Percentiles rank a stretch among this genome's conserved stretches.
These are phyloP conservation scores for Solanum ossicruentum DNA, from an alignment of 257 asterid species.

Conservation along the genomic window DNA sequence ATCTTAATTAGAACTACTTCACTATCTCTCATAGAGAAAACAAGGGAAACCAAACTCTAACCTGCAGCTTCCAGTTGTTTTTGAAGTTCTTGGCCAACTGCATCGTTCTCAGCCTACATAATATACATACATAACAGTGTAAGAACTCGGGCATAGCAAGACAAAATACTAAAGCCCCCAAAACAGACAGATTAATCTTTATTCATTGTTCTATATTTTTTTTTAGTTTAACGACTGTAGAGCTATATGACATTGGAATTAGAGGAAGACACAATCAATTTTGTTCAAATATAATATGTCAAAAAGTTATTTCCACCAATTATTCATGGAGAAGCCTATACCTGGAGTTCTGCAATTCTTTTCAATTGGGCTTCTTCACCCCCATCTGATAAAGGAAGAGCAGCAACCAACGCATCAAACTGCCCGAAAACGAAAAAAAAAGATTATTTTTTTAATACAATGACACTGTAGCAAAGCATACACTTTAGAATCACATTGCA, in stretches of 20 bases:
- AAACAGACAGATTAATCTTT: background rate
- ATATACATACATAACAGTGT: background rate
- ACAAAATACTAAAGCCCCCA: background rate
- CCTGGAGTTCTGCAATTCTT: constrained; percentile 83
- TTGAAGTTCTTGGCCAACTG: constrained; percentile 79
- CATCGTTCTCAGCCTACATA: constrained; percentile 78
- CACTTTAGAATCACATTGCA: background rate
- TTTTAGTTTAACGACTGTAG: background rate
- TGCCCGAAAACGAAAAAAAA: constrained; percentile 1
- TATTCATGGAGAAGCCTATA: constrained; percentile 1
- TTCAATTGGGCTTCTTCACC: constrained; percentile 89
- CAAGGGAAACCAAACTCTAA: background rate
- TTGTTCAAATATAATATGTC: background rate
- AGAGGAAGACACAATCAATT: background rate
- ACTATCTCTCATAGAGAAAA: background rate
- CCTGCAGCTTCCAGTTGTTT: constrained; percentile 94
- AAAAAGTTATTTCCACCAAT: background rate
- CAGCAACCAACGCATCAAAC: constrained; percentile 86
- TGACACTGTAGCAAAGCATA: background rate
- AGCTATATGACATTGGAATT: background rate
- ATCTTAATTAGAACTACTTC: background rate
- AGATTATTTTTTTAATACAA: background rate
- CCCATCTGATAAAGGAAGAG: constrained; percentile 66
- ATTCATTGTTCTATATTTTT: background rate
- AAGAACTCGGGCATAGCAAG: background rate